These are phyloP conservation scores for Fraxinus americana DNA, from an alignment of 257 asterid genomes.

Conservation along the genomic window DNA sequence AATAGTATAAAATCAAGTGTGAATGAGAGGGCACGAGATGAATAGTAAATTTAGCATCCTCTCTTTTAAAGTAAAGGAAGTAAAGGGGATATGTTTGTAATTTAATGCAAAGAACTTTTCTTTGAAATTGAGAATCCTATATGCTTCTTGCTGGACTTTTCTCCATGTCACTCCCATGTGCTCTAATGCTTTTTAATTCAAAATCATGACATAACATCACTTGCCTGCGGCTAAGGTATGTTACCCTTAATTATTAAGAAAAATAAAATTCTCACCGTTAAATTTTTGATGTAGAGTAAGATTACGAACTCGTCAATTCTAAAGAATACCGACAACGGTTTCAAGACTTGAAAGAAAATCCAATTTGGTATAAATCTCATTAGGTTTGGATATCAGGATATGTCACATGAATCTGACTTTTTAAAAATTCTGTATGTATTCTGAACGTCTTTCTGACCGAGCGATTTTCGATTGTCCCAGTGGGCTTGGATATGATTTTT, in stretches of 20 bases:
- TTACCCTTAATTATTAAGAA: background rate
- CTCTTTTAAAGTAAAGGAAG: too few relatives aligned
- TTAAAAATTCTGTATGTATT: too few relatives aligned
- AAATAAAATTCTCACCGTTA: background rate
- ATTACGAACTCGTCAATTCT: background rate
- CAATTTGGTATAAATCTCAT: background rate
- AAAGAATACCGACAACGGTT: background rate
- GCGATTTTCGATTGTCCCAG: too few relatives aligned
- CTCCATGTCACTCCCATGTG: slow-evolving; percentile 43
- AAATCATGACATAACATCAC: slow-evolving; percentile 39
- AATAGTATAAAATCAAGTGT: too few relatives aligned
- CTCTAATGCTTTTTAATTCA: slow-evolving; percentile 23
- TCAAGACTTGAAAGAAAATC: background rate
- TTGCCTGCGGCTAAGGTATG: slow-evolving; percentile 16
- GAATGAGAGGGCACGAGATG: too few relatives aligned
- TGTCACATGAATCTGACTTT: too few relatives aligned
- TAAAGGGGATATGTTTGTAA: background rate
- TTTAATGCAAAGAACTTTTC: background rate
- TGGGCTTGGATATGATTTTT: too few relatives aligned
- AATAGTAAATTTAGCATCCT: too few relatives aligned
- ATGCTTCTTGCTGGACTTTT: slow-evolving; percentile 22
- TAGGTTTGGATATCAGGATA: too few relatives aligned
- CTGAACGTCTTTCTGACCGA: too few relatives aligned
- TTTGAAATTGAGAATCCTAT: background rate
- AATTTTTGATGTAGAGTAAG: too few relatives aligned